phyloP scores from a whole-genome alignment of 768 basidiomycete genomes.

The Hirschioporus abietinus region DNA sequence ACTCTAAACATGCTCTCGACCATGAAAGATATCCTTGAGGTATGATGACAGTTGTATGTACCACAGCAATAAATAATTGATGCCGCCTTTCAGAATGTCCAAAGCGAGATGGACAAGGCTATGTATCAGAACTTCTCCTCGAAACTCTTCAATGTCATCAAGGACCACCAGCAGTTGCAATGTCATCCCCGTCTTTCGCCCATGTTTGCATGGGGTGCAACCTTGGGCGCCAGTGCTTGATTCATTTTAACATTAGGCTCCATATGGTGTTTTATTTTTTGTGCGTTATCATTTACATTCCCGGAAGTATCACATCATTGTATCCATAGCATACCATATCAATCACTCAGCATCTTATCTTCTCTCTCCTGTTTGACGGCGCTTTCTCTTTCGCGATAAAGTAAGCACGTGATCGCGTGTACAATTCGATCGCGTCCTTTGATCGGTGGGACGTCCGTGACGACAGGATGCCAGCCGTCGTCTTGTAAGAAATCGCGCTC shows the following conservation, averaged over 20 bases:
- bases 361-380: neutral
- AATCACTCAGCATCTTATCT: neutral
- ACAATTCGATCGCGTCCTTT: neutral
- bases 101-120: slow-evolving; percentile 15
- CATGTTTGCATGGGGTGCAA: slow-evolving; percentile 27
- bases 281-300: neutral
- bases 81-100: slow-evolving; percentile 9
- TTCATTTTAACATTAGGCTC: neutral
- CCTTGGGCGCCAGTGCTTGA: slow-evolving; percentile 4
- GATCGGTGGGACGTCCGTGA: neutral
- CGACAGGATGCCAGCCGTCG: neutral
- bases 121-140: slow-evolving; percentile 32
- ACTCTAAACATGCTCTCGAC: slow-evolving; percentile 43
- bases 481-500: too few species aligned
- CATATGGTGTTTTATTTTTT: neutral
- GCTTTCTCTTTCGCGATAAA: too few species aligned
- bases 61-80: neutral
- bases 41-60: slow-evolving; percentile 19
- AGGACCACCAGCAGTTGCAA: slow-evolving; percentile 26
- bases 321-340: neutral
- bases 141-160: slow-evolving; percentile 25
- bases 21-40: slow-evolving; percentile 45
- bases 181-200: slow-evolving; percentile 27
- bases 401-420: neutral
- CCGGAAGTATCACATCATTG: neutral